Base-by-base conservation (phyloP, 1,139 yeast genomes). In the Taphrina pruni region DNA sequence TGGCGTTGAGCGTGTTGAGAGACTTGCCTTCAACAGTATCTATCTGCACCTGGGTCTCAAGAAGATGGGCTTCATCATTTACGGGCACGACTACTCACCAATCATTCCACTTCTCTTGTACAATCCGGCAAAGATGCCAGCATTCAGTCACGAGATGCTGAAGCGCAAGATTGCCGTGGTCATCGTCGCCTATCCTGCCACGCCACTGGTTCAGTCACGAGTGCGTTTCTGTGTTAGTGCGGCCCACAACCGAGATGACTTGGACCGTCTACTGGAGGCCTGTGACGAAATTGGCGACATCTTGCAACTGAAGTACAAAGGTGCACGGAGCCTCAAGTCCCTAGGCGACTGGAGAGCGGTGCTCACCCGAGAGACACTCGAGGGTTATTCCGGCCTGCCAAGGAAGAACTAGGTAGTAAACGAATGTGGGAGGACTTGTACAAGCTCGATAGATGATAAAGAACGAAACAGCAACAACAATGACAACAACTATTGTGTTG, bases 111-210 rank as follows among this genome's bases (percentile, higher is more conserved):
- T 94, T 72, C 82, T 95, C 78, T 81, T 93, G 72, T 94, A 88
- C 77, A 87, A 91, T 69, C 99, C 99, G 45, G 87, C 95, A 43
- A 93, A 92, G 78, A 91, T 94, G 97, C 95, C 97, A 17, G 93
- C 95, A 0, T 85, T 92, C 72, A 89, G 97, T 55, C 86, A 97
- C 78, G 84, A 86, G 84, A 84, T 94, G 83, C 85, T 89, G 74
- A 87, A 85, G 70, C 82, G 86, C 79, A 89, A 89, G 70, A 88
- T 94, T 72, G 99, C 99, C 6, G 94, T 94, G 66, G 99, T 95
- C 58, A 88, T 94, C 74, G 98, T 93, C 61, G 97, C 98, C 39
- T 94, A 94, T 77, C 99, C 99, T 9, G 99, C 99, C 0, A 93
- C 99, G 0, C 97, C 97, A 41, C 83, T 94, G 73, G 88, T 90